Base-by-base conservation (phyloP, 2,329 filamentous ascomycete genomes). In the Xylariales sp. region DNA sequence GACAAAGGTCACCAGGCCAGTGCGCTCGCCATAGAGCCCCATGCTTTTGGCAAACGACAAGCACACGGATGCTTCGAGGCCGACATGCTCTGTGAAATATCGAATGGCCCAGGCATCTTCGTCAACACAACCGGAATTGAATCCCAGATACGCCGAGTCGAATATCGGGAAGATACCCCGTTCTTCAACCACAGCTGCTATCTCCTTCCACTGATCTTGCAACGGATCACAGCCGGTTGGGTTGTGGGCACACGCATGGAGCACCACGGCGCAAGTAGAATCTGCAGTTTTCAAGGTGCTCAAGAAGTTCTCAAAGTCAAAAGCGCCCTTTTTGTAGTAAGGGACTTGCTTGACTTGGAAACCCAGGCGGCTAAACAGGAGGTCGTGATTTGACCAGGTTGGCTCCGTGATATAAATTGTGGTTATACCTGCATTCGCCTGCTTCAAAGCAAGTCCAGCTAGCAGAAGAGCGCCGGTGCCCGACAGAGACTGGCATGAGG, bases 11-110 rank as follows among this genome's bases (percentile, higher is more conserved):
- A 56, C 56, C 2, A 57, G 47, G 0, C 62, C 64, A 7, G 60
- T 51, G 3, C 62, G 51, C 40, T 66, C 62, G 43, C 64, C 65
- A 40, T 69, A 69, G 0, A 69, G 47, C 1, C 66, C 65, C 57
- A 80, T 77, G 56, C 72, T 78, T 63, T 82, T 82, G 3, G 78
- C 75, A 50, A 81, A 82, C 0, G 78, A 82, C 55, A 79, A 68
- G 36, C 74, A 75, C 3, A 82, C 62, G 38, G 73, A 71, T 4
- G 76, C 66, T 56, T 81, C 76, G 43, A 70, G 53, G 2, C 52
- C 52, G 6, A 63, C 49, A 19, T 59, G 56, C 11, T 61, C 56
- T 12, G 61, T 50, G 28, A 61, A 61, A 39, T 56, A 43, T 8
- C 53, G 51, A 22, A 62, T 53, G 1, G 57, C 50, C 50, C 53